Evolutionary conservation across 768 basidiomycete genomes (phyloP), one percentile per base, ranked within the genome.

Genomic region (Lactarius pseudohatsudake): DNA sequence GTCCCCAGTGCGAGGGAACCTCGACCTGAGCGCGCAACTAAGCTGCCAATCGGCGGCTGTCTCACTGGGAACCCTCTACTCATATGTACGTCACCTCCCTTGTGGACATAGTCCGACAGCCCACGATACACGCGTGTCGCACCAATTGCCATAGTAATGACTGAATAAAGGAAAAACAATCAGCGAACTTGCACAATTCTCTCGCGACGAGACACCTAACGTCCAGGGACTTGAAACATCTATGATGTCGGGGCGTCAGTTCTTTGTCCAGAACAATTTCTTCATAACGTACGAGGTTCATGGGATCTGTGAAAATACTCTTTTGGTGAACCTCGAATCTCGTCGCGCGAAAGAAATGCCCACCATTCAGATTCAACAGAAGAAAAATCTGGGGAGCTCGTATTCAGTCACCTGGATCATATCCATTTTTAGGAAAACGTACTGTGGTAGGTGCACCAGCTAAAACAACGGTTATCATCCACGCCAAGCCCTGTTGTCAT

Each of bases 231-330:
- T 16, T 22, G 22, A 30, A 65, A 61, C 59, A 65, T 65, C 64
- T 65, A 32, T 1, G 34, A 10, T 34, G 20, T 43, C 26, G 30
- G 30, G 13, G 18, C 1, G 20, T n/a, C 4, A 28, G 53, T 5
- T 40, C 34, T 2, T n/a, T 41, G 45, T 38, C n/a, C 30, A 10
- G n/a, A 22, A 59, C 43, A 5, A 32, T 11, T 47, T 57, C 15
- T 28, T 43, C 26, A 22, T 45, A 56, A 56, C 64, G 6, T 38
- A 65, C 64, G 8, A n/a, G 41, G 34, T 61, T 43, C 64, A 60
- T 54, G 3, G 53, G 18, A 2, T 58, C 64, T 65, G 13, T 34
- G 34, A 34, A 32, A 34, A 34, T 10, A 1, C 34, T 9, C 34
- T 10, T 34, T 34, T 34, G 34, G 32, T 59, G 4, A 60, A 2